Evolutionary conservation across 345 rosid species (phyloP), one percentile per base, ranked within the genome.

Genomic region (Eutrema heterophyllum): DNA sequence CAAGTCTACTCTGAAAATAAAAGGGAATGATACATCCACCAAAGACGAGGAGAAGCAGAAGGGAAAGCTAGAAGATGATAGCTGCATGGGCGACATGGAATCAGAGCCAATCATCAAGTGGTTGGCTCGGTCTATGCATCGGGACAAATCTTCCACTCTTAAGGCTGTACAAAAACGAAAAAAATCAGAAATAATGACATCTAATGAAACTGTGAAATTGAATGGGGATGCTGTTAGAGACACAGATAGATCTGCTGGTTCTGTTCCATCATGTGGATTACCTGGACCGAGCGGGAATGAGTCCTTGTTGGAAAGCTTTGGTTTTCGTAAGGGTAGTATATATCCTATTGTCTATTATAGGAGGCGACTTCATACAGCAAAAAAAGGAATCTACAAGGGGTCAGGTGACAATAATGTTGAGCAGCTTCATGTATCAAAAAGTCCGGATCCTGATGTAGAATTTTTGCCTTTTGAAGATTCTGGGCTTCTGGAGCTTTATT

Each of bases 31-130:
- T 64, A 55, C 41, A 67, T 66, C 64, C 53, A 69, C 57, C 36
- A 82, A 81, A 70, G 88, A 74, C 38, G 81, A 81, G 33, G 82
- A 67, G 43, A 84, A 69, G 76, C 81, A 67, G 77, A 75, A 79
- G 58, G 58, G 21, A 32, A 82, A 67, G 33, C 43, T 61, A 50
- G 84, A 87, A 69, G 89, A 87, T 84, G 89, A 85, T 64, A 80
- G 78, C 74, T 72, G 65, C 78, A 61, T 68, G 86, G 98, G 77
- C 70, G 71, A 64, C 78, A 61, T 70, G 86, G 98, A 94, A 69
- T 86, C 98, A 8, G 93, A 86, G 68, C 98, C 97, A 46, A 94
- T 94, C 70, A 94, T 89, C 77, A 87, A 96, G 0, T 94, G 97
- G 99, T 67, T 94, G 86, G 79, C 96, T 41, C 87, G 89, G 66